phyloP scores from a whole-genome alignment of 2,329 filamentous ascomycete species.

The Pseudogymnoascus sp. region DNA sequence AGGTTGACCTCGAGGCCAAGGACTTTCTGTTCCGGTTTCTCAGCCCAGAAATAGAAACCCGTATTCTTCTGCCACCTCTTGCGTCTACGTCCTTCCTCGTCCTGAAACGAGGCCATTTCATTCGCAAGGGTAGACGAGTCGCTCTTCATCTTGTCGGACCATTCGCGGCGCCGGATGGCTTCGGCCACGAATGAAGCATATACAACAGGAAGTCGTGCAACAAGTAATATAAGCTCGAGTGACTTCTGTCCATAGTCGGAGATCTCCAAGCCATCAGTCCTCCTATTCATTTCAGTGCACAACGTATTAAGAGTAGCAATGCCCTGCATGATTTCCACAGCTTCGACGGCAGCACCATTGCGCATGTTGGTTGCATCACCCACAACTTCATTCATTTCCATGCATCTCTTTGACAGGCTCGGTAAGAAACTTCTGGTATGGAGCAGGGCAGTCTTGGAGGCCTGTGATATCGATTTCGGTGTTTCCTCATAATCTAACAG shows the following conservation, averaged over 20 bases:
- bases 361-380: constrained; percentile 55
- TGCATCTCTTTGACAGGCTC: constrained; percentile 44
- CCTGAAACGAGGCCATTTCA: constrained; percentile 84
- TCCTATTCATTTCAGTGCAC: constrained; percentile 62
- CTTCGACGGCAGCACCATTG: constrained; percentile 57
- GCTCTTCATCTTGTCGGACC: constrained; percentile 80
- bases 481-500: constrained; percentile 61
- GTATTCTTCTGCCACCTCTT: constrained; percentile 86
- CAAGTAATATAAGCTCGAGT: constrained; percentile 70
- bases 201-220: constrained; percentile 76
- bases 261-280: constrained; percentile 63
- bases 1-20: constrained; percentile 79
- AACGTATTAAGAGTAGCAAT: constrained; percentile 73
- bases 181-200: constrained; percentile 87
- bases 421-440: constrained; percentile 57
- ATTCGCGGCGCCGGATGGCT: constrained; percentile 77
- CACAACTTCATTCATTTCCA: constrained; percentile 55
- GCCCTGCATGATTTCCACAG: constrained; percentile 67
- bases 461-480: constrained; percentile 54
- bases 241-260: constrained; percentile 69
- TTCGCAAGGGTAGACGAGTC: constrained; percentile 85
- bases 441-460: constrained; percentile 54
- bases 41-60: constrained; percentile 58
- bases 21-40: constrained; percentile 59
- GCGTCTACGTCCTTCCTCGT: constrained; percentile 82